A percentile compares a stretch with the other conserved stretches of the same genome.
Conservation (phyloP, 2,329 filamentous ascomycete genomes). For the Immersiporthe knoxdaviesiana region DNA sequence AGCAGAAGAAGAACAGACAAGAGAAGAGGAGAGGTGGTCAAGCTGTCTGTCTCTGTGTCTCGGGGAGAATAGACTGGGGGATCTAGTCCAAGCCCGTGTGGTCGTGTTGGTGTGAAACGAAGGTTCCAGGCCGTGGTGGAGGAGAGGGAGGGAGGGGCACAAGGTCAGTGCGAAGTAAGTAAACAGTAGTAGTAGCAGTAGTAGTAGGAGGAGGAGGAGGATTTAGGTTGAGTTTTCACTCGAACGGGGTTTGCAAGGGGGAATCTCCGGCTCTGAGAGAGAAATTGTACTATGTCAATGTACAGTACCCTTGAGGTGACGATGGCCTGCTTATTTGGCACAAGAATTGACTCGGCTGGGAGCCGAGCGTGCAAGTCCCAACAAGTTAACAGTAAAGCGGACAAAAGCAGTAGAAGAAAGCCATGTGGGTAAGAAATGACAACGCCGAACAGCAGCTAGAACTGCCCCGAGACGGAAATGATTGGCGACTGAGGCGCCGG, state of each 20-base stretch:
- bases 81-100: not conserved
- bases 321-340: not conserved
- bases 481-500: slow-evolving; percentile 19
- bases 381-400: not conserved
- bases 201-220: not conserved
- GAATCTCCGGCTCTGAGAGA: slow-evolving; percentile 3
- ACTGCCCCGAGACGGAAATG: slow-evolving; percentile 14
- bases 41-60: not conserved
- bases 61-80: not conserved
- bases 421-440: slow-evolving; percentile 18
- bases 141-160: not conserved
- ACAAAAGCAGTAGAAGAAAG: slow-evolving; percentile 12
- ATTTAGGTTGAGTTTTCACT: not conserved
- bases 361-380: not conserved
- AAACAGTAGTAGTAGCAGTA: too few relatives aligned
- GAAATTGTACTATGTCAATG: not conserved
- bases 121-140: not conserved
- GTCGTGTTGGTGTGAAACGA: not conserved
- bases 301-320: not conserved
- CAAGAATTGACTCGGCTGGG: not conserved
- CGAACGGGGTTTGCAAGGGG: not conserved
- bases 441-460: slow-evolving; percentile 13
- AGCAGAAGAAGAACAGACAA: slow-evolving; percentile 8
- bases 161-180: not conserved
- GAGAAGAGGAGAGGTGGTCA: slow-evolving; percentile 4